phyloP scores from a whole-genome alignment of 306 rosid species.

The Cicer yamashitae region DNA sequence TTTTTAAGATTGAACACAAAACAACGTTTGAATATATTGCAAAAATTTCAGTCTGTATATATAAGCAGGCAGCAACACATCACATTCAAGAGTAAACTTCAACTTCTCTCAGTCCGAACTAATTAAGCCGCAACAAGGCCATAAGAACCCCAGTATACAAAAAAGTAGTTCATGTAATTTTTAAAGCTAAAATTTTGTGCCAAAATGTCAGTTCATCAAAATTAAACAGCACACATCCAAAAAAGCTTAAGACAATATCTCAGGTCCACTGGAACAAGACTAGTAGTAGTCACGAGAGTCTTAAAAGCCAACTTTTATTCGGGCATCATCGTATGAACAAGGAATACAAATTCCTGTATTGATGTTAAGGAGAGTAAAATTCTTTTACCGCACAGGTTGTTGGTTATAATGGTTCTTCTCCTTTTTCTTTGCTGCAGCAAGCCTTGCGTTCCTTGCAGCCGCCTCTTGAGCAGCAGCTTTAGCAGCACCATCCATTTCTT shows the following conservation, averaged over 20 bases:
- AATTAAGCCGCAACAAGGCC: constrained; percentile 32
- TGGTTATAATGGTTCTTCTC: constrained; percentile 96
- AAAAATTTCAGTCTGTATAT: too few species aligned
- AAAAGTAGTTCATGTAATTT: constrained; percentile 47
- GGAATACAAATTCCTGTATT: constrained; percentile 63
- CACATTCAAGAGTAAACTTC: constrained; percentile 38
- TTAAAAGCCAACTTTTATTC: constrained; percentile 59
- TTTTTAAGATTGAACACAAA: constrained; percentile 27
- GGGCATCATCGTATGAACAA: constrained; percentile 68
- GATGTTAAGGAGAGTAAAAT: constrained; percentile 45
- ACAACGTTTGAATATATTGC: constrained; percentile 5
- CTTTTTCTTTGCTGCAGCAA: constrained; percentile 91
- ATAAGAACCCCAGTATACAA: constrained; percentile 49
- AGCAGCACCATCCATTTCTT: constrained; percentile 86
- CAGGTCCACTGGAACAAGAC: constrained; percentile 56
- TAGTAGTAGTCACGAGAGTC: constrained; percentile 51
- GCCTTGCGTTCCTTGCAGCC: constrained; percentile 82
- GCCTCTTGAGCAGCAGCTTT: constrained; percentile 92
- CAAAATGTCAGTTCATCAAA: constrained; percentile 54
- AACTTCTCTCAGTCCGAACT: constrained; percentile 36
- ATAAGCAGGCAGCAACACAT: constrained; percentile 10
- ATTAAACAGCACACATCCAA: constrained; percentile 50
- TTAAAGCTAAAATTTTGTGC: constrained; percentile 49
- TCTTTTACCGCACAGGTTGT: constrained; percentile 80
- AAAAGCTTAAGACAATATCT: constrained; percentile 51